These are phyloP conservation scores for Glycyrrhiza uralensis DNA, from an alignment of 306 rosid genomes.

Conservation along the genomic window DNA sequence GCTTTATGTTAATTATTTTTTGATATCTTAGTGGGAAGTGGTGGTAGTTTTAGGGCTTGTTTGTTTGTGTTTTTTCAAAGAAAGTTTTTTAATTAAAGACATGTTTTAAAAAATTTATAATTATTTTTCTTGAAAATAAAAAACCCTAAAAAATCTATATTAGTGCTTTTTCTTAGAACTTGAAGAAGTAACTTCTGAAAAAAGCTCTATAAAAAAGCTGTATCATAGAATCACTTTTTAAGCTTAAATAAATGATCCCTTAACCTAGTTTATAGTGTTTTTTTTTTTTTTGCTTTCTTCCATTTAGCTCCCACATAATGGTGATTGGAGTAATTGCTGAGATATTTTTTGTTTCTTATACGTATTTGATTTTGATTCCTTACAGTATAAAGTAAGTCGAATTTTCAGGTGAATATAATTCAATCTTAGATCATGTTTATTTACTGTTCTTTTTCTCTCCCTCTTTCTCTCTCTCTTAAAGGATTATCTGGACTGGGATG, in stretches of 20 bases:
- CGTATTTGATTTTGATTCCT: neutral
- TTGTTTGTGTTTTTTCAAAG: neutral
- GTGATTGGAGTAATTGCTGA: neutral
- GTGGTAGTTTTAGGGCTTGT: neutral
- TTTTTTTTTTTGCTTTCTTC: conserved; percentile 6
- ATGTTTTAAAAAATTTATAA: neutral
- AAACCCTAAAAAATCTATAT: neutral
- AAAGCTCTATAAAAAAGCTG: neutral
- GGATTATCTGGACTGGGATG: conserved; percentile 83
- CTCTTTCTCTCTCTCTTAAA: conserved; percentile 19
- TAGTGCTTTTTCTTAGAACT: neutral
- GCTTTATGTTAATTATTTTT: neutral
- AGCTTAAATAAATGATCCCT: neutral
- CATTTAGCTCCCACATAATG: neutral
- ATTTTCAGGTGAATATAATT: neutral
- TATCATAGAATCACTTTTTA: neutral
- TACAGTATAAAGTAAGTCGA: neutral
- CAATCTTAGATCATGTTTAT: neutral
- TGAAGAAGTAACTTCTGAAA: neutral
- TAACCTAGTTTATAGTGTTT: neutral
- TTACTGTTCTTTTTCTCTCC: neutral
- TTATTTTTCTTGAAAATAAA: neutral
- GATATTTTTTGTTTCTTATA: neutral
- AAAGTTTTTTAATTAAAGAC: neutral
- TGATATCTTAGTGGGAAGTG: neutral